phyloP scores from a whole-genome alignment of 495 filamentous ascomycete genomes.

The Apiosordaria backusii region DNA sequence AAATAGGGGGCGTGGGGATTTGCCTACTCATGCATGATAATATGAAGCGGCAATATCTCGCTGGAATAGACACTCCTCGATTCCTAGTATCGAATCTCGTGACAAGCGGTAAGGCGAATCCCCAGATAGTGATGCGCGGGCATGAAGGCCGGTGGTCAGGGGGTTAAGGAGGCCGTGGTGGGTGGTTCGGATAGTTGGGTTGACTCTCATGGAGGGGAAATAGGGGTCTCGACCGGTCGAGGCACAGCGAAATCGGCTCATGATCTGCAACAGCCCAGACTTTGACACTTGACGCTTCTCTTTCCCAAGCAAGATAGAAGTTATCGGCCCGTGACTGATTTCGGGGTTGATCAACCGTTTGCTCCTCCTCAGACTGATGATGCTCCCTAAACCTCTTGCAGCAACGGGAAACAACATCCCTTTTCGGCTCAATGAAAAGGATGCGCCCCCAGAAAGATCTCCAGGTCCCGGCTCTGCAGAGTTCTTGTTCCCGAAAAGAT shows the following conservation, averaged over 20 bases:
- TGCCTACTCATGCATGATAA: background rate
- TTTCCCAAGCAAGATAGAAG: background rate
- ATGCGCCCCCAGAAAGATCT: conserved; percentile 1
- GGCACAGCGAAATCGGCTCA: background rate
- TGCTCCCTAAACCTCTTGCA: conserved; percentile 1
- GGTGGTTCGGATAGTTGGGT: background rate
- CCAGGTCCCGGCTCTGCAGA: background rate
- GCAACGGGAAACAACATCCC: background rate
- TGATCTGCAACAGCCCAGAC: background rate
- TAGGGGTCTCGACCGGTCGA: background rate
- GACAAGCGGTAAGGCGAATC: background rate
- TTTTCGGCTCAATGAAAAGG: background rate
- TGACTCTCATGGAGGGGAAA: background rate
- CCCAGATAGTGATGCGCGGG: background rate
- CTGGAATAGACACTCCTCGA: background rate
- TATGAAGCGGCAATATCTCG: background rate
- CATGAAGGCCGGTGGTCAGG: background rate
- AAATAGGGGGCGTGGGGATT: background rate
- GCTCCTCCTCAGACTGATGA: background rate
- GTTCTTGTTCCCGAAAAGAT: conserved; percentile 1
- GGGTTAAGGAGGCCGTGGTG: background rate
- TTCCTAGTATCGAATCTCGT: background rate
- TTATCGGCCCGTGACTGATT: background rate
- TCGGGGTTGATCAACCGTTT: background rate
- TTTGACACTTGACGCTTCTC: background rate